These are phyloP conservation scores for Leavenworthia alabamica DNA, from an alignment of 345 rosid genomes.

Conservation along the genomic window DNA sequence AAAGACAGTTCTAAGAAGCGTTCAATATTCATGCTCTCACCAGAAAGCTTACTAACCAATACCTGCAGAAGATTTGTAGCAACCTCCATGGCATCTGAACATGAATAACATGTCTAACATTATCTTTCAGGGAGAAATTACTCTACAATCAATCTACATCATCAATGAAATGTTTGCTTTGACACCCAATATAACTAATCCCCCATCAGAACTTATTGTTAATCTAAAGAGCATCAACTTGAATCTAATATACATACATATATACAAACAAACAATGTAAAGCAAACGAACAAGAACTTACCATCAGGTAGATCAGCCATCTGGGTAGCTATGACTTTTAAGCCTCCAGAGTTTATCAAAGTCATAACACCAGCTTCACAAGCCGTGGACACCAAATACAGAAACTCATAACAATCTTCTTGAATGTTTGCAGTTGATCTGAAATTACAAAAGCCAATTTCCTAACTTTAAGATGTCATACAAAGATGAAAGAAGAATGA, in stretches of 20 bases:
- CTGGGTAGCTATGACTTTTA: constrained; percentile 58
- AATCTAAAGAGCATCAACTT: not conserved
- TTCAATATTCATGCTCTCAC: constrained; percentile 31
- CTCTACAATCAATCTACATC: not conserved
- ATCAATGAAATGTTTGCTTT: not conserved
- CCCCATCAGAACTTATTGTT: not conserved
- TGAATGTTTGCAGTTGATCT: constrained; percentile 39
- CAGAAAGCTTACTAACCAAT: constrained; percentile 44
- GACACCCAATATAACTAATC: not conserved
- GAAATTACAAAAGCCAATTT: constrained; percentile 22
- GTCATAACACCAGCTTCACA: constrained; percentile 42
- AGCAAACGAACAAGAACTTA: constrained; percentile 20
- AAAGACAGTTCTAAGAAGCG: constrained; percentile 45
- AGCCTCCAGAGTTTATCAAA: constrained; percentile 58
- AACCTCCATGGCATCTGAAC: constrained; percentile 67
- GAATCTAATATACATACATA: not conserved
- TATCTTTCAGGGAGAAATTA: not conserved
- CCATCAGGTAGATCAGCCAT: constrained; percentile 58
- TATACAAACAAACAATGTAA: not conserved
- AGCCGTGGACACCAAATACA: constrained; percentile 60
- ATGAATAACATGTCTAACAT: constrained; percentile 31
- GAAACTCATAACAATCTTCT: constrained; percentile 72
- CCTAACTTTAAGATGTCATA: not conserved
- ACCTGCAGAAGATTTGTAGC: constrained; percentile 58
- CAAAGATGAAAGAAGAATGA: not conserved